Percentiles rank a stretch among this genome's conserved stretches.
These are phyloP conservation scores for Fraxinus floribunda DNA, from an alignment of 305 asterid genomes.

Conservation along the genomic window DNA sequence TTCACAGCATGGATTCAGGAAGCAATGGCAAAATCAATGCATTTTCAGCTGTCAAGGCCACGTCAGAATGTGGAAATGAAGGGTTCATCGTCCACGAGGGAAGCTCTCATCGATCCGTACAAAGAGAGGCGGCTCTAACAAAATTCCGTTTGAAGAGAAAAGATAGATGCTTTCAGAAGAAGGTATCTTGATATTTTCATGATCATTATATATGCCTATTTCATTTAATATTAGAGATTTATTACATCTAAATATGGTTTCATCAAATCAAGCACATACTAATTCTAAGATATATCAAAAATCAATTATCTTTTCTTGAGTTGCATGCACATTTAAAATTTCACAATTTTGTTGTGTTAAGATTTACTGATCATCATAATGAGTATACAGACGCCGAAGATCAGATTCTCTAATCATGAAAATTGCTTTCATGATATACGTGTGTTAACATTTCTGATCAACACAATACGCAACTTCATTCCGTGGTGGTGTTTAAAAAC, in stretches of 20 bases:
- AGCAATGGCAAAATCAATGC: constrained; percentile 38
- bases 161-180: constrained; percentile 92
- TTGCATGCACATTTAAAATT: not conserved
- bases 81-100: constrained; percentile 46
- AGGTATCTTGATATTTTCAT: constrained; percentile 43
- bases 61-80: constrained; percentile 46
- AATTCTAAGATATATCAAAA: not conserved
- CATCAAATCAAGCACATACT: not conserved
- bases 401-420: not conserved
- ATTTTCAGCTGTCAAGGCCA: constrained; percentile 25
- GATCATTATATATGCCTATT: not conserved
- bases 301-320: not conserved
- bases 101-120: constrained; percentile 45
- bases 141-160: constrained; percentile 83
- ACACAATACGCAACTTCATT: not conserved
- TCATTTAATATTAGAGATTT: not conserved
- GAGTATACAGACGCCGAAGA: not conserved
- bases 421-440: not conserved
- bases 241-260: not conserved
- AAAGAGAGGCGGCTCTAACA: constrained; percentile 78
- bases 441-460: not conserved
- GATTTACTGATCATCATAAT: not conserved
- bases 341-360: not conserved
- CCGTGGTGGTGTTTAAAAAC: too few relatives aligned
- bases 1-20: constrained; percentile 32